Evolutionary conservation across 441 rosid genomes (phyloP).

Genomic region (Metrosideros polymorpha): DNA sequence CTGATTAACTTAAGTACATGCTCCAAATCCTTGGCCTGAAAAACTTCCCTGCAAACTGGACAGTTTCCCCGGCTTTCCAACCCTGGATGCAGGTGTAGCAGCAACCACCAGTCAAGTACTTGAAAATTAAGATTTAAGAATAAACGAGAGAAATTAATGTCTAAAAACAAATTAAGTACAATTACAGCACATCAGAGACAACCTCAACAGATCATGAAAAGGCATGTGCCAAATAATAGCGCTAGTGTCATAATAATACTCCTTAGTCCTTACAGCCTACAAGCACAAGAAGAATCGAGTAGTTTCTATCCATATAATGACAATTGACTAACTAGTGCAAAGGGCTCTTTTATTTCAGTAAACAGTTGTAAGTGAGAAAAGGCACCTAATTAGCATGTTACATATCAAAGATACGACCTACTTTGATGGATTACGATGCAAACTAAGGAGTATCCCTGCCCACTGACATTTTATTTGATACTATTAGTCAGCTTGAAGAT

Average conservation of each 20-base stretch:
- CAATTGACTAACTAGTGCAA: background rate
- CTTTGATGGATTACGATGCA: background rate
- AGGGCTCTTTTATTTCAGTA: background rate
- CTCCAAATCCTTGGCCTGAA: constrained; percentile 58
- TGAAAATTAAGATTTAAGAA: background rate
- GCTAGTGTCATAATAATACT: background rate
- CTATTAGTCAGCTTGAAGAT: background rate
- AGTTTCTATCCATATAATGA: background rate
- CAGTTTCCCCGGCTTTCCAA: constrained; percentile 46
- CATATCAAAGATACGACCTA: background rate
- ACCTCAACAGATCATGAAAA: background rate
- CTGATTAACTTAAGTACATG: constrained; percentile 72
- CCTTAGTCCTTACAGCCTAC: background rate
- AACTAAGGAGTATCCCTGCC: background rate
- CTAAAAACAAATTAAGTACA: background rate
- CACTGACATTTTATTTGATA: background rate
- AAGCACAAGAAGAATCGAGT: background rate
- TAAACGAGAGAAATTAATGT: background rate
- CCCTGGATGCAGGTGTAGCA: constrained; percentile 18
- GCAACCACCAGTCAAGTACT: background rate
- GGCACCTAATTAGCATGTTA: background rate
- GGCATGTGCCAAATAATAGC: background rate
- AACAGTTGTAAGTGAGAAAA: background rate
- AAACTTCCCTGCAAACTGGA: constrained; percentile 77
- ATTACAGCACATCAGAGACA: background rate